phyloP scores from a whole-genome alignment of 768 basidiomycete genomes.

The Psilocybe cyanescens region DNA sequence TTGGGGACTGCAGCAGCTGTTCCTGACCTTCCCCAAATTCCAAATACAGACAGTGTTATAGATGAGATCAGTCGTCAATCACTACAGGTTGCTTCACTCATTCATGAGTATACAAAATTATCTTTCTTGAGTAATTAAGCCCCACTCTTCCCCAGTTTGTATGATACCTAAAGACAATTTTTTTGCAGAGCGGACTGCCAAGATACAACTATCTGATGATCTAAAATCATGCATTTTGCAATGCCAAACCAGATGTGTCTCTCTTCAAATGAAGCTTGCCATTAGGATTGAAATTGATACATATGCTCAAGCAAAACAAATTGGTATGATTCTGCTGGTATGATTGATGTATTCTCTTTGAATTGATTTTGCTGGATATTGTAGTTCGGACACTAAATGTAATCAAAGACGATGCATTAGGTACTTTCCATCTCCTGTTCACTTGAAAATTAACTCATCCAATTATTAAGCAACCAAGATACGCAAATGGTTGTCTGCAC shows the following conservation, averaged over 20 bases:
- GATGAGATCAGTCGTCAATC: constrained; percentile 9
- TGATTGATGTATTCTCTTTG: too few relatives aligned
- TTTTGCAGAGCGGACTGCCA: background rate
- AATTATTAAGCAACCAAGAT: background rate
- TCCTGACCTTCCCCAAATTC: background rate
- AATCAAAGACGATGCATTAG: background rate
- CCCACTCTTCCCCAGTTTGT: too few relatives aligned
- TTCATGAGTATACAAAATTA: constrained; percentile 8
- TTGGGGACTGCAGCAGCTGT: constrained; percentile 2
- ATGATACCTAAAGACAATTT: too few relatives aligned
- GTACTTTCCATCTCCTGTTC: background rate
- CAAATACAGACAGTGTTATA: constrained; percentile 5
- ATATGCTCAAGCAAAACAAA: too few relatives aligned
- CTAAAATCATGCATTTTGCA: background rate
- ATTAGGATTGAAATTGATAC: background rate
- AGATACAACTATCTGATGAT: background rate
- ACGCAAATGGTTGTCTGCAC: background rate
- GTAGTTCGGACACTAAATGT: too few relatives aligned
- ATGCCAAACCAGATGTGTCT: background rate
- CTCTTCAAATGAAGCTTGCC: background rate
- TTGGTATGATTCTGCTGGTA: too few relatives aligned
- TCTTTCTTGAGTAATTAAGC: too few relatives aligned
- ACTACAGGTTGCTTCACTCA: constrained; percentile 2
- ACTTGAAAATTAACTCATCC: background rate
- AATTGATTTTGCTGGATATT: too few relatives aligned